Evolutionary conservation across 257 asterid species (phyloP), one percentile per base, ranked within the genome.

Genomic region (Nemophila menziesii): DNA sequence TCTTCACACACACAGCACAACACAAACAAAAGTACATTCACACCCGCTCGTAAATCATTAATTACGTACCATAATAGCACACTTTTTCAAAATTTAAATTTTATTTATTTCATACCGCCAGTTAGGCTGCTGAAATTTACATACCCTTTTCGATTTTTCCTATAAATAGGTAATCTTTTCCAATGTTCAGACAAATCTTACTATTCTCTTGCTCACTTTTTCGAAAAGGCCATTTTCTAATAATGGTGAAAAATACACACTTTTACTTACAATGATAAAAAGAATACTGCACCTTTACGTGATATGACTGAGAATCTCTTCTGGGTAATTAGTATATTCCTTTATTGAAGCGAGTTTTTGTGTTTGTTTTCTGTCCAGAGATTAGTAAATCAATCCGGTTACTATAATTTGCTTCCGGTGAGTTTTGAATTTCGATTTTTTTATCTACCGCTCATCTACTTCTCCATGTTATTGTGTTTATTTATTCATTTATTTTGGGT

Each of bases 61-160:
- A n/a, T n/a, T 3, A 29, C 36, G 12, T 5, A 29, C 12, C 12
- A 29, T 13, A 29, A 29, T 7, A 29, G 12, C 36, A 29, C 36
- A 29, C 36, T 10, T 26, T 26, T 26, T 26, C 33, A 26, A 5
- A 26, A 26, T 10, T 26, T 26, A 4, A 26, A 4, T 16, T n/a
- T 9, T 3, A 29, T 24, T 4, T 24, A 24, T 24, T 24, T 24
- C 33, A 24, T 4, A 24, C 6, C 4, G 33, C 6, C 9, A 9
- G 4, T 4, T 24, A 4, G 33, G 33, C 33, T 9, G 24, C 39
- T 3, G 58, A 60, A 24, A 2, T 55, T 23, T 37, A 22, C n/a
- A 40, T 54, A 37, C 56, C 48, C 57, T 47, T 51, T 33, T 41
- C 42, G 54, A 52, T 56, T 11, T 37, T 50, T 22, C 6, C 5